Evolutionary conservation across 345 rosid genomes (phyloP).

Genomic region (Pugionium dolabratum): DNA sequence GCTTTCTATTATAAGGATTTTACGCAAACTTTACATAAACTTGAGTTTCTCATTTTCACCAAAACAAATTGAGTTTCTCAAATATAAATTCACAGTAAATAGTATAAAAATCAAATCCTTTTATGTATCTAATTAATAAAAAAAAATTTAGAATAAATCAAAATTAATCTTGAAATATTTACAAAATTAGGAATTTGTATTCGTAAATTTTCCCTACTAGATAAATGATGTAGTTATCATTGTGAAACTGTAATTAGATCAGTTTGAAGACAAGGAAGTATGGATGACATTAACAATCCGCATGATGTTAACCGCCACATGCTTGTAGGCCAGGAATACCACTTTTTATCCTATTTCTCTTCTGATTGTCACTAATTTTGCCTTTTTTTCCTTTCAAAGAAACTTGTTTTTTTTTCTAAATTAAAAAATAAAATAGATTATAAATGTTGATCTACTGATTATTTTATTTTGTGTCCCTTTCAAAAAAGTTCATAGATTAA

Average conservation of each 20-base stretch:
- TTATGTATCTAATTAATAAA: too few species aligned
- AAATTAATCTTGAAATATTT: neutral
- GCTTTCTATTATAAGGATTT: neutral
- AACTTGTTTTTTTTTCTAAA: conserved; percentile 2
- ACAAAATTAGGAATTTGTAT: neutral
- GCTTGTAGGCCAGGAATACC: conserved; percentile 32
- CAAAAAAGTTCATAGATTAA: too few species aligned
- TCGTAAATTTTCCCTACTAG: neutral
- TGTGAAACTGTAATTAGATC: conserved; percentile 27
- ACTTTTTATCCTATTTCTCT: conserved; percentile 37
- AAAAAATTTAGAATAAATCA: neutral
- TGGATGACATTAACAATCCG: conserved; percentile 34
- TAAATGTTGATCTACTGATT: neutral
- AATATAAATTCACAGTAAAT: too few species aligned
- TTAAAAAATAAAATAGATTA: neutral
- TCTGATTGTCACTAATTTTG: conserved; percentile 35
- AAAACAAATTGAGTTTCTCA: too few species aligned
- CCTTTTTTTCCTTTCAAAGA: too few species aligned
- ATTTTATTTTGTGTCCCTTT: too few species aligned
- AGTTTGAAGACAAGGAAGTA: conserved; percentile 38
- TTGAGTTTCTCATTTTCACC: too few species aligned
- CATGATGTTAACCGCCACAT: conserved; percentile 39
- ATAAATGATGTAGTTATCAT: conserved; percentile 19
- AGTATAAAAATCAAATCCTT: too few species aligned
- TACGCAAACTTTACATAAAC: too few species aligned